These are phyloP conservation scores for Plasmodium ovale DNA, from an alignment of 169 alveolate genomes.

Conservation along the genomic window DNA sequence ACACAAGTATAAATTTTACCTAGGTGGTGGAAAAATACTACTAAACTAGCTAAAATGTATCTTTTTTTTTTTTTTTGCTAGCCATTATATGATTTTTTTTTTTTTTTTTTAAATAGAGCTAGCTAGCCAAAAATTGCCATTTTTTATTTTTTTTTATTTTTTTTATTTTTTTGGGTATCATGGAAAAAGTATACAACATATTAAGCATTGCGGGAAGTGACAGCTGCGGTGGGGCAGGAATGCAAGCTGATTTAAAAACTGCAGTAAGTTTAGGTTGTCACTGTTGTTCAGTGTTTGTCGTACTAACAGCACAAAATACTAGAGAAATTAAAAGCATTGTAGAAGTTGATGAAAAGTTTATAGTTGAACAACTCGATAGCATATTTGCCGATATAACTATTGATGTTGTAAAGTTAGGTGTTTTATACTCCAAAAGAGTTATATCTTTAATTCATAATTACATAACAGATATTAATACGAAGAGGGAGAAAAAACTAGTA, in stretches of 20 bases:
- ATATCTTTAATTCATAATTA: slow-evolving; percentile 35
- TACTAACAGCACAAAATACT: slow-evolving; percentile 51
- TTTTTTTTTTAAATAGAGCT: too few relatives aligned
- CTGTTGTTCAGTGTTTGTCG: slow-evolving; percentile 47
- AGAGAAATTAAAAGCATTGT: slow-evolving; percentile 46
- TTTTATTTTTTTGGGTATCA: not conserved
- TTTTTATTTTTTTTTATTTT: slow-evolving; percentile 1
- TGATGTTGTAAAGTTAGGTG: slow-evolving; percentile 53
- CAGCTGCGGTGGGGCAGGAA: slow-evolving; percentile 64
- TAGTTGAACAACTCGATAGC: slow-evolving; percentile 43
- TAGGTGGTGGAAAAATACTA: not conserved
- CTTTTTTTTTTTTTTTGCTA: not conserved
- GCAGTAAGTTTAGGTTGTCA: slow-evolving; percentile 64
- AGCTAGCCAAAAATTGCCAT: not conserved
- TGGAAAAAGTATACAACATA: slow-evolving; percentile 32
- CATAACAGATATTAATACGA: slow-evolving; percentile 26
- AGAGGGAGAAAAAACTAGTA: slow-evolving; percentile 36
- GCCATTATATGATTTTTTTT: too few relatives aligned
- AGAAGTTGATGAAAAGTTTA: slow-evolving; percentile 42
- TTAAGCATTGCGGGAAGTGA: slow-evolving; percentile 70
- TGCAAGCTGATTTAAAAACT: slow-evolving; percentile 63
- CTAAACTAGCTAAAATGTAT: not conserved
- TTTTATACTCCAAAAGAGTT: slow-evolving; percentile 45
- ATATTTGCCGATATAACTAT: slow-evolving; percentile 30
- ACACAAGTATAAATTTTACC: too few relatives aligned